Evolutionary conservation across 306 rosid species (phyloP).

Genomic region (Cicer arietinum): DNA sequence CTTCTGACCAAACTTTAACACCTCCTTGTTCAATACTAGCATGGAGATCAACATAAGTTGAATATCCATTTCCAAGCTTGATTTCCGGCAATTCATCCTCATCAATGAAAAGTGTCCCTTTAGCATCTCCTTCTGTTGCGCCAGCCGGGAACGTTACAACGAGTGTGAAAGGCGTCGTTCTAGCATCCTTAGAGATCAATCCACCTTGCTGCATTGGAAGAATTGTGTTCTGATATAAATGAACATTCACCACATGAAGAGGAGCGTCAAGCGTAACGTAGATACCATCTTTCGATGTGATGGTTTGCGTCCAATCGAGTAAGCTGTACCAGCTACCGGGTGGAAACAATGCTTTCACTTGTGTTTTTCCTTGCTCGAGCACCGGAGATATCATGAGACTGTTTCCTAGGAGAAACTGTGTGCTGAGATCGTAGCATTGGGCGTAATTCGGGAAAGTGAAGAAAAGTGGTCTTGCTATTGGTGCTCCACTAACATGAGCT

Average conservation of each 20-base stretch:
- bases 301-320: slow-evolving; percentile 67
- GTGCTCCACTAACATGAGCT: slow-evolving; percentile 84
- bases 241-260: slow-evolving; percentile 82
- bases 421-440: slow-evolving; percentile 71
- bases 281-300: slow-evolving; percentile 57
- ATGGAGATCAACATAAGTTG: slow-evolving; percentile 68
- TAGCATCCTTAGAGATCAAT: slow-evolving; percentile 76
- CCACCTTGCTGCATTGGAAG: slow-evolving; percentile 96
- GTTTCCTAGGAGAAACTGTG: slow-evolving; percentile 87
- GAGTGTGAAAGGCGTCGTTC: slow-evolving; percentile 80
- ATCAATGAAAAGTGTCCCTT: slow-evolving; percentile 82
- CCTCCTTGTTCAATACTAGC: slow-evolving; percentile 65
- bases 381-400: slow-evolving; percentile 88
- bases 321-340: slow-evolving; percentile 94
- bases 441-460: slow-evolving; percentile 81
- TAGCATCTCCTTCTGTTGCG: slow-evolving; percentile 66
- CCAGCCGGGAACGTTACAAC: slow-evolving; percentile 76
- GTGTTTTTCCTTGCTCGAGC: slow-evolving; percentile 73
- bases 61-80: slow-evolving; percentile 75
- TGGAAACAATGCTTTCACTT: slow-evolving; percentile 82
- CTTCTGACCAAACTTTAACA: slow-evolving; percentile 88
- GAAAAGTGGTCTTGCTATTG: slow-evolving; percentile 97
- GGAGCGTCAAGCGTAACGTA: slow-evolving; percentile 84
- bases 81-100: slow-evolving; percentile 84
- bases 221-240: slow-evolving; percentile 82